A percentile compares a stretch with the other conserved stretches of the same genome.
phyloP scores from a whole-genome alignment of 192 early-diverging fungal species.

The Coemansia sp. region DNA sequence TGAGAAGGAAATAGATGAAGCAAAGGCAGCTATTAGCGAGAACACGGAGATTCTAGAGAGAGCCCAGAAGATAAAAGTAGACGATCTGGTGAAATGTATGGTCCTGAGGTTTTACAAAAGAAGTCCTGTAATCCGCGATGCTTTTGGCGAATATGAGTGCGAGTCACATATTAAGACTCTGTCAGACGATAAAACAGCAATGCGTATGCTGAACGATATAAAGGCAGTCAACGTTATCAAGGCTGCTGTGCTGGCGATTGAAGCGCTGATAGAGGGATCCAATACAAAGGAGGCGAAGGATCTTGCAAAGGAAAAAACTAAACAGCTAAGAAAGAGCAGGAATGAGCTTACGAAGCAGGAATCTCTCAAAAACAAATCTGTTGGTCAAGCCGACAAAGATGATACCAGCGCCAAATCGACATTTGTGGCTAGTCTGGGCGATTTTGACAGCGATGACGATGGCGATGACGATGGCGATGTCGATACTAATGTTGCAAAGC shows the following conservation, averaged over 20 bases:
- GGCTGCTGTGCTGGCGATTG: background rate
- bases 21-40: background rate
- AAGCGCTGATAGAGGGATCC: background rate
- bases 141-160: background rate
- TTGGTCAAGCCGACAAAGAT: background rate
- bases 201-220: slow-evolving; percentile 10
- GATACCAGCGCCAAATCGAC: slow-evolving; percentile 11
- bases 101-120: slow-evolving; percentile 12
- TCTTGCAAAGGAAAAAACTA: background rate
- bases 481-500: slow-evolving; percentile 14
- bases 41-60: slow-evolving; percentile 8
- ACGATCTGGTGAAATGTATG: slow-evolving; percentile 17
- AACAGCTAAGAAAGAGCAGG: too few species aligned
- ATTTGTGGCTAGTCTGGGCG: slow-evolving; percentile 34
- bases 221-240: slow-evolving; percentile 17
- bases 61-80: background rate
- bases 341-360: background rate
- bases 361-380: background rate
- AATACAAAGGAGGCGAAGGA: background rate
- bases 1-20: background rate
- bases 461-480: slow-evolving; percentile 9
- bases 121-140: slow-evolving; percentile 2
- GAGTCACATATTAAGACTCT: slow-evolving; percentile 1
- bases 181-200: slow-evolving; percentile 6
- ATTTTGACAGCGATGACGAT: slow-evolving; percentile 27